A percentile compares a stretch with the other conserved stretches of the same genome.
Evolutionary conservation across 768 basidiomycete genomes (phyloP).

Genomic region (Collybia sordida): DNA sequence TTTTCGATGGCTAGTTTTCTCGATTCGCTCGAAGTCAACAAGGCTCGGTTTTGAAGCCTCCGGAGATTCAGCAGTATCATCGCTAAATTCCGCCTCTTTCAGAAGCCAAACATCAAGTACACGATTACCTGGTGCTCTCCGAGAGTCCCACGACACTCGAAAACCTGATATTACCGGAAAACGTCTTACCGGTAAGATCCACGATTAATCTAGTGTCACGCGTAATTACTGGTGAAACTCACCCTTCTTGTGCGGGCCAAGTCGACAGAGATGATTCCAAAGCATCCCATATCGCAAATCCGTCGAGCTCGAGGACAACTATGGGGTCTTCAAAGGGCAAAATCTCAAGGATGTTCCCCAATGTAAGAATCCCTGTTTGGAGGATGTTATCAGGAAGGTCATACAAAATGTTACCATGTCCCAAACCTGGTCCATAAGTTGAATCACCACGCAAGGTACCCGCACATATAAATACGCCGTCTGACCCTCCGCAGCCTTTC

Average conservation of each 20-base stretch:
- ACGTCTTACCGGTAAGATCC: constrained; percentile 46
- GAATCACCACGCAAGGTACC: constrained; percentile 88
- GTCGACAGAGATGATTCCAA: constrained; percentile 70
- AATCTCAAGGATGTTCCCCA: constrained; percentile 88
- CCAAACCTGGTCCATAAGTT: constrained; percentile 74
- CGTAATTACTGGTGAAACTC: constrained; percentile 12
- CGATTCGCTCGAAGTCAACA: constrained; percentile 54
- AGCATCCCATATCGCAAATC: constrained; percentile 75
- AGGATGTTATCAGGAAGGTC: background rate
- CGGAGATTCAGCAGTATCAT: constrained; percentile 18
- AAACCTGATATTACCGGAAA: constrained; percentile 89
- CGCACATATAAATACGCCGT: constrained; percentile 79
- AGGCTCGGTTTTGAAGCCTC: constrained; percentile 27
- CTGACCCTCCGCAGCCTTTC: constrained; percentile 62
- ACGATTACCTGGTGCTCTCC: constrained; percentile 64
- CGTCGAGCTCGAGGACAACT: constrained; percentile 79
- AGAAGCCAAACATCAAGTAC: constrained; percentile 72
- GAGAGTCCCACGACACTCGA: constrained; percentile 85
- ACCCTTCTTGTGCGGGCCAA: constrained; percentile 94
- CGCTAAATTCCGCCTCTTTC: constrained; percentile 34
- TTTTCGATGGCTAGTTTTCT: constrained; percentile 48
- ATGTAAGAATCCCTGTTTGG: constrained; percentile 63
- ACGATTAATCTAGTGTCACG: background rate
- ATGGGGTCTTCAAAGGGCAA: constrained; percentile 86
- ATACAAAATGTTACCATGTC: background rate